Conservation (phyloP, 1,284 basidiomycete species). For the Cerrena zonata region DNA sequence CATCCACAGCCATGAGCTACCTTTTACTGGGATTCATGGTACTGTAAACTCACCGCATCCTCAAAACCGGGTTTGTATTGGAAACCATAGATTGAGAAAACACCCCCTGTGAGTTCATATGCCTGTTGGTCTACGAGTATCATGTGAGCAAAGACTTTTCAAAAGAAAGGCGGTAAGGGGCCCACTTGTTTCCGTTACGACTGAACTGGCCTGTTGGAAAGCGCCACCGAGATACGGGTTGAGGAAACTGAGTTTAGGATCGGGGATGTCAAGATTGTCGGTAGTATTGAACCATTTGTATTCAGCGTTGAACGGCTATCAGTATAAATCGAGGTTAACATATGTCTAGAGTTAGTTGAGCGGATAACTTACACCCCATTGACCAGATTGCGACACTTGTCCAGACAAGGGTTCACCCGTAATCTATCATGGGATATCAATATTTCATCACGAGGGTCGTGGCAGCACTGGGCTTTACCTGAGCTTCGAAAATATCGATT, state of each 20-base stretch:
- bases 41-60: slow-evolving; percentile 18
- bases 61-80: slow-evolving; percentile 29
- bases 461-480: slow-evolving; percentile 34
- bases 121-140: slow-evolving; percentile 40
- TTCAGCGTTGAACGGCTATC: slow-evolving; percentile 43
- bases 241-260: slow-evolving; percentile 38
- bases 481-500: slow-evolving; percentile 79
- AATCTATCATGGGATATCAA: slow-evolving; percentile 9
- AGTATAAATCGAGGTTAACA: neutral
- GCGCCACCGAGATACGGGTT: slow-evolving; percentile 53
- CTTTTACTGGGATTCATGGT: no score
- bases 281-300: slow-evolving; percentile 39
- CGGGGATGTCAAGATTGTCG: slow-evolving; percentile 39
- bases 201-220: slow-evolving; percentile 45
- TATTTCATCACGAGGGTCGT: neutral
- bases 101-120: slow-evolving; percentile 20
- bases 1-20: no score
- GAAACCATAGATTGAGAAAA: slow-evolving; percentile 23
- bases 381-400: slow-evolving; percentile 42
- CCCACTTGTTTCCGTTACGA: slow-evolving; percentile 25
- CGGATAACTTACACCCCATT: slow-evolving; percentile 37
- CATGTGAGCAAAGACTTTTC: slow-evolving; percentile 55
- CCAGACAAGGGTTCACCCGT: slow-evolving; percentile 18
- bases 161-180: slow-evolving; percentile 22
- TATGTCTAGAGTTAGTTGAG: neutral